These are phyloP conservation scores for Cyberlindnera sargentensis DNA, from an alignment of 805 yeast genomes.

Conservation along the genomic window DNA sequence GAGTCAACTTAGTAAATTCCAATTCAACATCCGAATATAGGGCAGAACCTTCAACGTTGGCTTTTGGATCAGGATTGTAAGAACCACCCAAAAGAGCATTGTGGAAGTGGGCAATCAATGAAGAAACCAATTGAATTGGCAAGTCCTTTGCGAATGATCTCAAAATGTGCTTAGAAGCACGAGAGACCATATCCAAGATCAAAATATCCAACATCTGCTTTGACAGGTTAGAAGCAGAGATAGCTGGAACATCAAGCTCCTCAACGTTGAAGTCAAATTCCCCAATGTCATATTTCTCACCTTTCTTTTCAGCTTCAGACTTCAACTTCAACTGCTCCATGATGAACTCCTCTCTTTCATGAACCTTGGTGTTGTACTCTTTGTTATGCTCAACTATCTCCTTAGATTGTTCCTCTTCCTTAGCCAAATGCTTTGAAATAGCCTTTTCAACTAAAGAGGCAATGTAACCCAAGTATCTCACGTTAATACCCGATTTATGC, in stretches of 20 bases:
- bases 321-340: constrained; percentile 14
- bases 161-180: constrained; percentile 72
- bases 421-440: constrained; percentile 22
- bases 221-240: constrained; percentile 8
- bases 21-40: constrained; percentile 37
- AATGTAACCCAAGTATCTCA: constrained; percentile 77
- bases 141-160: constrained; percentile 38
- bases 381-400: constrained; percentile 16
- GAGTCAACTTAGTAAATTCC: constrained; percentile 39
- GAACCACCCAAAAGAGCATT: constrained; percentile 57
- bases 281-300: constrained; percentile 16
- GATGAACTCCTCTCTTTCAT: constrained; percentile 9
- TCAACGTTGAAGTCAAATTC: constrained; percentile 18
- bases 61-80: constrained; percentile 35
- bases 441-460: constrained; percentile 29
- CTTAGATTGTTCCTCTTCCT: constrained; percentile 7
- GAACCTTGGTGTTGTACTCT: constrained; percentile 12
- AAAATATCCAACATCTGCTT: constrained; percentile 12
- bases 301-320: constrained; percentile 21
- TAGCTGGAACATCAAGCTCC: constrained; percentile 11
- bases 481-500: constrained; percentile 79
- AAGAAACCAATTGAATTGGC: constrained; percentile 50
- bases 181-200: constrained; percentile 61
- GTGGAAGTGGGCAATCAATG: constrained; percentile 62
- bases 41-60: constrained; percentile 35